Conservation (phyloP, 495 filamentous ascomycete genomes). For the Pseudotulostoma volvatum region DNA sequence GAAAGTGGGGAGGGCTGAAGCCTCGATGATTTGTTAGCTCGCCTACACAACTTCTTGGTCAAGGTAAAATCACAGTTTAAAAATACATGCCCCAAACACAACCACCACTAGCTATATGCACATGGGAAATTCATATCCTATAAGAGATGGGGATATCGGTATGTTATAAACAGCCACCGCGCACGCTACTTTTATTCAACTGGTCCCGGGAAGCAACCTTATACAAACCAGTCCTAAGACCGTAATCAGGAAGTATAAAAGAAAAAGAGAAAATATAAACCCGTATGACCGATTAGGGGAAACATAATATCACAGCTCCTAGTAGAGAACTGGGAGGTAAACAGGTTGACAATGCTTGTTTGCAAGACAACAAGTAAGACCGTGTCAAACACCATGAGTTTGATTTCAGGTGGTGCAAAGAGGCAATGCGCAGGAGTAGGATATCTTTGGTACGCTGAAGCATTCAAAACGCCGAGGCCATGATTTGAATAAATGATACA, state of each 20-base stretch:
- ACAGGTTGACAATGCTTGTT: not conserved
- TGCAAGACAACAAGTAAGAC: not conserved
- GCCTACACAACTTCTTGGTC: too few species aligned
- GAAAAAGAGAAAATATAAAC: not conserved
- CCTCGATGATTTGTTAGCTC: too few species aligned
- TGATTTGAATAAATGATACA: constrained; percentile 20
- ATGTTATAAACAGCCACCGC: not conserved
- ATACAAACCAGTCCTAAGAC: not conserved
- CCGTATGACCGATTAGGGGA: too few species aligned
- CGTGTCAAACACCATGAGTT: not conserved
- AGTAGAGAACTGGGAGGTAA: not conserved
- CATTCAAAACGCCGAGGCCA: constrained; percentile 25
- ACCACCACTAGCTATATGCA: too few species aligned
- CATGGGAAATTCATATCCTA: too few species aligned
- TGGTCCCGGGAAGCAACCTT: not conserved
- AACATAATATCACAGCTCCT: not conserved
- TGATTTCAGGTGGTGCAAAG: not conserved
- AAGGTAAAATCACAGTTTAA: too few species aligned
- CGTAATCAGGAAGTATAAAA: not conserved
- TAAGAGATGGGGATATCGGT: too few species aligned
- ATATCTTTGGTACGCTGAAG: constrained; percentile 17
- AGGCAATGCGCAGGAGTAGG: constrained; percentile 6
- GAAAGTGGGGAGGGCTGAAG: too few species aligned
- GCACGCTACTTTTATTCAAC: not conserved
- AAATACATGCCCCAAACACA: too few species aligned